Conservation (phyloP, 352 stramenopile species). For the Phytopythium kandeliae region DNA sequence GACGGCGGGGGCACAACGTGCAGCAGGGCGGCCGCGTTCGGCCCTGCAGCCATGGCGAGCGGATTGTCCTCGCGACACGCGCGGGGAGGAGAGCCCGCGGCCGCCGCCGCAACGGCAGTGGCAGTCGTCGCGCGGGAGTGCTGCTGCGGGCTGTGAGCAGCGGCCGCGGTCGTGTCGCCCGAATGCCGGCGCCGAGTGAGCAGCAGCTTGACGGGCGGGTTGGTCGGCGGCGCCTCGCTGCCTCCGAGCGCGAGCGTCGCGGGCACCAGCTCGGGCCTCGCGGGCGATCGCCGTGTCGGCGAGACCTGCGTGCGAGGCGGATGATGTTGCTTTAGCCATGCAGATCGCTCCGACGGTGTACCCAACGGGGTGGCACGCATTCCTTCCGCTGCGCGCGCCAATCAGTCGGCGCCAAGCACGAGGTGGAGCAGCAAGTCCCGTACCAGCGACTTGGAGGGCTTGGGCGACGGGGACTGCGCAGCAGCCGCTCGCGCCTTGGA, state of each 20-base stretch:
- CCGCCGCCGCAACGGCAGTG: neutral
- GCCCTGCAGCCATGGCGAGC: neutral
- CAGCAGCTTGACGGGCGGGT: slow-evolving; percentile 60
- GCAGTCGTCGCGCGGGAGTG: neutral
- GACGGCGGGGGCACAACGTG: neutral
- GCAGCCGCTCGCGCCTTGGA: neutral
- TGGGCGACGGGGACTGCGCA: neutral
- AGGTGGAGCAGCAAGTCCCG: slow-evolving; percentile 8
- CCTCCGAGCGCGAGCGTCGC: slow-evolving; percentile 9
- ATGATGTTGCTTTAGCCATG: no score
- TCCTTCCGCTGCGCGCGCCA: neutral
- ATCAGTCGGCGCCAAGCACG: neutral
- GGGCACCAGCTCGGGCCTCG: slow-evolving; percentile 5
- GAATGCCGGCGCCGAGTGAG: slow-evolving; percentile 36
- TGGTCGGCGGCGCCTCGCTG: slow-evolving; percentile 28
- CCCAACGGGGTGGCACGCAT: neutral
- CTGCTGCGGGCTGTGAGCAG: neutral
- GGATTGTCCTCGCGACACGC: neutral
- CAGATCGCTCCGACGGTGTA: no score
- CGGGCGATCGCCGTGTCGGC: slow-evolving; percentile 1
- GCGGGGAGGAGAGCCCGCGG: neutral
- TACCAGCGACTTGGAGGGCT: slow-evolving; percentile 13
- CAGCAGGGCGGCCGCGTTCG: neutral
- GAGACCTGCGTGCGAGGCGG: no score
- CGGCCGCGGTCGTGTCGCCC: slow-evolving; percentile 4